A percentile compares a stretch with the other conserved stretches of the same genome.
Conservation (phyloP, 495 filamentous ascomycete species). For the Talaromyces borbonicus region DNA sequence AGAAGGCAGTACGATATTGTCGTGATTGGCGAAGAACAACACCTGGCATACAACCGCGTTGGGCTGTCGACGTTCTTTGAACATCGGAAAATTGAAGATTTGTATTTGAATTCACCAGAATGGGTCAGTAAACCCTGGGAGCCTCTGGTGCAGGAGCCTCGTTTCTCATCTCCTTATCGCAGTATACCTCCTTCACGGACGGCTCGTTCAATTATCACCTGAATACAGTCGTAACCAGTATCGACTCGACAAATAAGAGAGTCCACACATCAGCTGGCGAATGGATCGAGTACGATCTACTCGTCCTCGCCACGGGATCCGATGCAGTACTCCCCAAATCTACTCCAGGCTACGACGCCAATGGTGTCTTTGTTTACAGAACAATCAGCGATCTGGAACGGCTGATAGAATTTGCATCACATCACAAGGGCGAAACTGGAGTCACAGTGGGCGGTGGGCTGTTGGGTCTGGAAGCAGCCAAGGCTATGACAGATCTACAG, state of each 20-base stretch:
- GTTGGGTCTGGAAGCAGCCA: constrained; percentile 85
- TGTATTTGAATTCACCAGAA: constrained; percentile 82
- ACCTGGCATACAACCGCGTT: constrained; percentile 92
- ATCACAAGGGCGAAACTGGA: constrained; percentile 58
- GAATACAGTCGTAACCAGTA: constrained; percentile 67
- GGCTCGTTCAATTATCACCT: constrained; percentile 71
- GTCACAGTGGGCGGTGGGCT: constrained; percentile 87
- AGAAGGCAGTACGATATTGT: constrained; percentile 72
- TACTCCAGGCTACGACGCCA: constrained; percentile 76
- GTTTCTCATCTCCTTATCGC: not conserved
- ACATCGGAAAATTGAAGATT: constrained; percentile 78
- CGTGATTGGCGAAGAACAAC: constrained; percentile 86
- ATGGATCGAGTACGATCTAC: constrained; percentile 72
- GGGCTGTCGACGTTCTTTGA: constrained; percentile 92
- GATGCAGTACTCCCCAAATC: constrained; percentile 73
- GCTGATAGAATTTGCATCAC: constrained; percentile 62
- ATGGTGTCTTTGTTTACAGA: constrained; percentile 90
- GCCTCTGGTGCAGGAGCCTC: not conserved
- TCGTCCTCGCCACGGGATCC: constrained; percentile 87
- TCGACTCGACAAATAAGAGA: constrained; percentile 52
- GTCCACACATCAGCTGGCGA: constrained; percentile 64
- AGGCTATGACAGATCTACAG: constrained; percentile 86
- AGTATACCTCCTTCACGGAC: constrained; percentile 49
- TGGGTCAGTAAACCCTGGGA: constrained; percentile 62
- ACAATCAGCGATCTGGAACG: constrained; percentile 78